Evolutionary conservation across 495 filamentous ascomycete genomes (phyloP).

Genomic region (Neurospora sp.): DNA sequence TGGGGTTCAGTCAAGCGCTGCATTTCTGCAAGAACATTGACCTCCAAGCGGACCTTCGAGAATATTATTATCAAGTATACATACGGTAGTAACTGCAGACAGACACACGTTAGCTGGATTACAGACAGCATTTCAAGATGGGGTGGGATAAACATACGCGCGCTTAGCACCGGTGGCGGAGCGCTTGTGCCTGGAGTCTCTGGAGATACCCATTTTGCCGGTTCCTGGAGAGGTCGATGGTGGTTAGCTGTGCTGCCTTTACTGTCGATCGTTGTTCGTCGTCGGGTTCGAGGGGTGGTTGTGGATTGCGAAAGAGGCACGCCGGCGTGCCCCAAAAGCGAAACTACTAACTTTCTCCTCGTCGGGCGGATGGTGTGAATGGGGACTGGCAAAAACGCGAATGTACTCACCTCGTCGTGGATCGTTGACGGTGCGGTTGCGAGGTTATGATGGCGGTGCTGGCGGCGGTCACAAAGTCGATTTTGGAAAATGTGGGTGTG

Average conservation of each 20-base stretch:
- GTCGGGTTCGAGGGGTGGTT: background rate
- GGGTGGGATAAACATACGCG: constrained; percentile 31
- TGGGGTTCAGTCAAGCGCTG: constrained; percentile 16
- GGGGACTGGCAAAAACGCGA: background rate
- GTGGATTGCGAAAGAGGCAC: background rate
- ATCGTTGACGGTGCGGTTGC: constrained; percentile 18
- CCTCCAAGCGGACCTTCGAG: constrained; percentile 47
- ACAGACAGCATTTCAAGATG: background rate
- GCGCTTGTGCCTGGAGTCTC: constrained; percentile 98
- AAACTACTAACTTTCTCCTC: constrained; percentile 1
- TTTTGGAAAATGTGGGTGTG: constrained; percentile 27
- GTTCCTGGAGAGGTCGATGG: constrained; percentile 18
- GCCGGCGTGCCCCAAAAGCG: background rate
- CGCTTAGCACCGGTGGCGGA: constrained; percentile 95
- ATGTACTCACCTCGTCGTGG: constrained; percentile 14
- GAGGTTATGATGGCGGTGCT: constrained; percentile 6
- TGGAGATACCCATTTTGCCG: constrained; percentile 92
- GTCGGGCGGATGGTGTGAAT: background rate
- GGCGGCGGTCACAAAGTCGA: constrained; percentile 2
- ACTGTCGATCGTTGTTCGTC: background rate
- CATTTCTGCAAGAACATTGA: constrained; percentile 6
- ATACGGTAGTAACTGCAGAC: constrained; percentile 27
- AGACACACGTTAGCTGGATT: constrained; percentile 12
- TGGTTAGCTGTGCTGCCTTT: constrained; percentile 9
- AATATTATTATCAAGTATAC: constrained; percentile 16